Conservation (phyloP, 2,329 filamentous ascomycete genomes). For the Rhexocercosporidium sp. region DNA sequence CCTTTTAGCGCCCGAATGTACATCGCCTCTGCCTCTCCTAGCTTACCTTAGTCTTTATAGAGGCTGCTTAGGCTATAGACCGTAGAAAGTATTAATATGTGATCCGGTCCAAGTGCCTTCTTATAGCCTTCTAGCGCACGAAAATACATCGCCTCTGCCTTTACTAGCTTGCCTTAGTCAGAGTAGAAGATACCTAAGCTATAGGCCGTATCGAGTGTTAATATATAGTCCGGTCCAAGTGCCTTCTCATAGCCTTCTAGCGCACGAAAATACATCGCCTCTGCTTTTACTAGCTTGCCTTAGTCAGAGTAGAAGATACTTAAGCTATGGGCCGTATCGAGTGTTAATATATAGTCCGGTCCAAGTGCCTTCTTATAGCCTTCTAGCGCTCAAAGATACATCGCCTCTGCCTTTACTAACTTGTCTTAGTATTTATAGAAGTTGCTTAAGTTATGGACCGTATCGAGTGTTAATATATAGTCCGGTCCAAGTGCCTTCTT, state of each 20-base stretch:
- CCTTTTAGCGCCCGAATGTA: conserved; percentile 33
- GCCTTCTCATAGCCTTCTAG: too few species aligned
- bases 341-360: not conserved
- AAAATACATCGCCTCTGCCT: too few species aligned
- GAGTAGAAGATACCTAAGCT: too few species aligned
- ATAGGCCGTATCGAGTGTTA: too few species aligned
- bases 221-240: too few species aligned
- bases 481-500: conserved; percentile 25
- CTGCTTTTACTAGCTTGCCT: too few species aligned
- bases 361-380: conserved; percentile 16
- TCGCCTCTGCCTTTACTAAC: conserved; percentile 34
- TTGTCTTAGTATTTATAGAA: conserved; percentile 30
- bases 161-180: conserved; percentile 33
- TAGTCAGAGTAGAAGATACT: too few species aligned
- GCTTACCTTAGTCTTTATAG: conserved; percentile 38
- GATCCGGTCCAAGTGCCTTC: conserved; percentile 20
- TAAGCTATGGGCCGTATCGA: not conserved
- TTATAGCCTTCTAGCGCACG: conserved; percentile 32
- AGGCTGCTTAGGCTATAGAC: conserved; percentile 24
- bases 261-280: too few species aligned
- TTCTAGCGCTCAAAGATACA: conserved; percentile 41
- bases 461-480: conserved; percentile 27
- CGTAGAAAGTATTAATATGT: conserved; percentile 22
- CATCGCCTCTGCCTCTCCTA: conserved; percentile 36
- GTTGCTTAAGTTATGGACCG: conserved; percentile 28